Evolutionary conservation across 768 basidiomycete species (phyloP).

Genomic region (Pisolithus orientalis): DNA sequence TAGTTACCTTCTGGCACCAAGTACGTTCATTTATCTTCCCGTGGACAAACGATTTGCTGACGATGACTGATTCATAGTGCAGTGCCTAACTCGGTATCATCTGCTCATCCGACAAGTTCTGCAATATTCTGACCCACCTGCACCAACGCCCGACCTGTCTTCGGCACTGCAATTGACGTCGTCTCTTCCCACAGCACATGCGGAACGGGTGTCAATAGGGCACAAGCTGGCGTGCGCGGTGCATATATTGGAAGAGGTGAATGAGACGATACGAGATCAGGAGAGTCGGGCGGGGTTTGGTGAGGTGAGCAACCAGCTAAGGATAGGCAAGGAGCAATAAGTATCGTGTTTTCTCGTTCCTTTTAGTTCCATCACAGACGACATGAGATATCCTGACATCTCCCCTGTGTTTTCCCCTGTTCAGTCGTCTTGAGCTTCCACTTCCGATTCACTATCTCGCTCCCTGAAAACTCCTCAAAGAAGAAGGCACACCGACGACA

Average conservation of each 20-base stretch:
- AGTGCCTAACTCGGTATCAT: slow-evolving; percentile 92
- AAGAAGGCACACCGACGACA: too few species aligned
- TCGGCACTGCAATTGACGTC: slow-evolving; percentile 1
- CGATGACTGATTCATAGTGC: slow-evolving; percentile 48
- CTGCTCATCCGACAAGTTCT: slow-evolving; percentile 82
- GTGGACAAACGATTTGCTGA: neutral
- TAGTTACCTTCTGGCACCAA: slow-evolving; percentile 87
- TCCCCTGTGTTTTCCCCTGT: too few species aligned
- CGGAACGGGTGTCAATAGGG: slow-evolving; percentile 53
- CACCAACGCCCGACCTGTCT: slow-evolving; percentile 11
- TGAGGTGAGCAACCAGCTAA: too few species aligned
- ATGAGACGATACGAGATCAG: slow-evolving; percentile 69
- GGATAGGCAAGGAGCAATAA: too few species aligned
- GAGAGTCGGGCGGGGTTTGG: too few species aligned
- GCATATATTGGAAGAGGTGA: slow-evolving; percentile 70
- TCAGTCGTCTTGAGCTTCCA: too few species aligned
- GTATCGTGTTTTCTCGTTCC: too few species aligned
- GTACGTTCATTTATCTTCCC: slow-evolving; percentile 36
- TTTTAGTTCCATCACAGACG: too few species aligned
- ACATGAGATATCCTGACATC: too few species aligned
- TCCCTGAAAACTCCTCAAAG: too few species aligned
- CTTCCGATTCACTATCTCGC: too few species aligned
- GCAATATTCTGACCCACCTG: slow-evolving; percentile 61
- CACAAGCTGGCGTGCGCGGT: slow-evolving; percentile 60
- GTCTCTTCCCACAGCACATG: slow-evolving; percentile 11